Evolutionary conservation across 1,139 yeast species (phyloP).

Genomic region (Magnusiomyces starmeri): DNA sequence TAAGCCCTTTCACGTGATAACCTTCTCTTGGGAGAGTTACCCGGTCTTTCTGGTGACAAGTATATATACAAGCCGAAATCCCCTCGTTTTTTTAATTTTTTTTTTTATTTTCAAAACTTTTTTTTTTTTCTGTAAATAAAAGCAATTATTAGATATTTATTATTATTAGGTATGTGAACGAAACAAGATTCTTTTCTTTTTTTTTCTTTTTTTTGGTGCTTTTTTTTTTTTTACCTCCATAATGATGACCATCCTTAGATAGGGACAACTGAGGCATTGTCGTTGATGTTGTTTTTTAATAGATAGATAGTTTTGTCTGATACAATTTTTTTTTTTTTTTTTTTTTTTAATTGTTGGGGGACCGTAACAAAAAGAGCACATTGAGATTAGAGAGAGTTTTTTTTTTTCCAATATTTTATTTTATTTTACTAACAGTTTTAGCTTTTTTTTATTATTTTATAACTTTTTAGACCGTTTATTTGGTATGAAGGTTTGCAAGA

Average conservation of each 20-base stretch:
- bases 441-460: background rate
- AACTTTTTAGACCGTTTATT: background rate
- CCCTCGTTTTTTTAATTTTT: background rate
- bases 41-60: too few species aligned
- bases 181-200: background rate
- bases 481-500: background rate
- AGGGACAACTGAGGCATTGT: slow-evolving; percentile 8
- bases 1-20: too few species aligned
- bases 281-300: slow-evolving; percentile 5
- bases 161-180: background rate
- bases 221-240: background rate
- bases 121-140: background rate
- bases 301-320: slow-evolving; percentile 1
- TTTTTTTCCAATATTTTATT: background rate
- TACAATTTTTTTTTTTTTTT: background rate
- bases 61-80: too few species aligned
- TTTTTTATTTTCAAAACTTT: background rate
- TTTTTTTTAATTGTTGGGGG: background rate
- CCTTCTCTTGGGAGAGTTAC: too few species aligned
- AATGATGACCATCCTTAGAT: slow-evolving; percentile 6
- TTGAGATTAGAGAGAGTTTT: too few species aligned
- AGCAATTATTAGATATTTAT: background rate
- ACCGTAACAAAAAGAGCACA: too few species aligned
- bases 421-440: too few species aligned
- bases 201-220: background rate